These are phyloP conservation scores for Poterioochromonas sp. DNA, from an alignment of 352 stramenopile genomes.

Conservation along the genomic window DNA sequence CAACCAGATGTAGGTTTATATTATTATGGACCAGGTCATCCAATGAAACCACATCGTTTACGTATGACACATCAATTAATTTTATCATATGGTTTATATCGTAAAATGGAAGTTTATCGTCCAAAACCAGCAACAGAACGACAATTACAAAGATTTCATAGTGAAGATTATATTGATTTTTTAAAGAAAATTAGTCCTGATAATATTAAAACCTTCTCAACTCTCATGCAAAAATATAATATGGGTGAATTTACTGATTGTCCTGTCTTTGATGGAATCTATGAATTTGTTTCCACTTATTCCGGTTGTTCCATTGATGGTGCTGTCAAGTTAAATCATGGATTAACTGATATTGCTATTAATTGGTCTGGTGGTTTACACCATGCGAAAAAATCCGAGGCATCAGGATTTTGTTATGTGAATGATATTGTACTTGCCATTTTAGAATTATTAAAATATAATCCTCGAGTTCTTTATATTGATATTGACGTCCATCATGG, in stretches of 20 bases:
- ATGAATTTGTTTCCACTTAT: conserved; percentile 90
- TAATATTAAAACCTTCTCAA: conserved; percentile 60
- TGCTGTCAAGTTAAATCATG: conserved; percentile 90
- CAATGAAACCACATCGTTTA: conserved; percentile 92
- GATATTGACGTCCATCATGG: conserved; percentile 99
- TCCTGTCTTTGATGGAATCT: conserved; percentile 96
- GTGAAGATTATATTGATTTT: conserved; percentile 96
- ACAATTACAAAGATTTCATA: conserved; percentile 58
- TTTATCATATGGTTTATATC: conserved; percentile 94
- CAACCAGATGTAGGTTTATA: conserved; percentile 83
- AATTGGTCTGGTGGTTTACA: conserved; percentile 96
- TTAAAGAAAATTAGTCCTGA: conserved; percentile 84
- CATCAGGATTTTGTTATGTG: conserved; percentile 81
- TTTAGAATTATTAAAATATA: conserved; percentile 94
- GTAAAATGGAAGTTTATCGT: conserved; percentile 96
- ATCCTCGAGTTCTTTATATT: conserved; percentile 94
- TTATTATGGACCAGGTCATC: conserved; percentile 88
- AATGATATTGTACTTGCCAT: conserved; percentile 98
- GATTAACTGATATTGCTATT: conserved; percentile 87
- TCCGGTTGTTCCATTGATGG: conserved; percentile 89
- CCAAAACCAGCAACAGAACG: conserved; percentile 35
- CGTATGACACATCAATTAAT: conserved; percentile 96
- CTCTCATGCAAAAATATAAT: conserved; percentile 69
- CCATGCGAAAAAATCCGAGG: conserved; percentile 95
- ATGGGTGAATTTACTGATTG: conserved; percentile 92